A percentile compares a stretch with the other conserved stretches of the same genome.
These are phyloP conservation scores for Lepidium aucheri DNA, from an alignment of 345 rosid species.

Conservation along the genomic window DNA sequence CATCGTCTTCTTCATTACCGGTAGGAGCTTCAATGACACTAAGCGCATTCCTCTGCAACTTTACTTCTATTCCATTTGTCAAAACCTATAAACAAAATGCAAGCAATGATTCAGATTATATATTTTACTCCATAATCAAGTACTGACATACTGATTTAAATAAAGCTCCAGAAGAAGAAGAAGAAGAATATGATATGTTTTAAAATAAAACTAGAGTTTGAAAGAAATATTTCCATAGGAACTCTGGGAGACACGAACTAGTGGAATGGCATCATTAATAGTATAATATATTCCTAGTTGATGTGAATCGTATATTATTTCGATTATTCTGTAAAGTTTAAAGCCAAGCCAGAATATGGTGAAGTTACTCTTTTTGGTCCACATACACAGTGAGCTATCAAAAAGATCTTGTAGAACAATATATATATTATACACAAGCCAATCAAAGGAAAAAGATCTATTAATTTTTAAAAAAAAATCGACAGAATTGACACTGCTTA, in stretches of 20 bases:
- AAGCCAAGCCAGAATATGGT: conserved; percentile 26
- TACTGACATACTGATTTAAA: conserved; percentile 5
- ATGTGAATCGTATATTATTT: background rate
- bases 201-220: no score
- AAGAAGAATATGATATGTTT: background rate
- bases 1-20: conserved; percentile 92
- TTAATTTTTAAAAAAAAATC: background rate
- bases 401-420: conserved; percentile 11
- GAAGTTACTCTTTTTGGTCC: conserved; percentile 23
- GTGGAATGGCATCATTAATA: conserved; percentile 13
- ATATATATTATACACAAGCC: conserved; percentile 10
- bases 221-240: background rate
- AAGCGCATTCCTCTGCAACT: conserved; percentile 96
- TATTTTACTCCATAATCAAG: conserved; percentile 5
- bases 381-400: conserved; percentile 20
- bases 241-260: conserved; percentile 9
- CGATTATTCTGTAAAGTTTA: conserved; percentile 8
- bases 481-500: conserved; percentile 15
- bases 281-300: background rate
- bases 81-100: conserved; percentile 47
- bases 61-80: conserved; percentile 96
- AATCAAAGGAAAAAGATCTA: conserved; percentile 7
- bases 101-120: background rate
- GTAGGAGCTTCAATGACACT: conserved; percentile 94
- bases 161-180: conserved; percentile 17